Conservation (phyloP, 805 yeast species). For the Lipomyces orientalis region DNA sequence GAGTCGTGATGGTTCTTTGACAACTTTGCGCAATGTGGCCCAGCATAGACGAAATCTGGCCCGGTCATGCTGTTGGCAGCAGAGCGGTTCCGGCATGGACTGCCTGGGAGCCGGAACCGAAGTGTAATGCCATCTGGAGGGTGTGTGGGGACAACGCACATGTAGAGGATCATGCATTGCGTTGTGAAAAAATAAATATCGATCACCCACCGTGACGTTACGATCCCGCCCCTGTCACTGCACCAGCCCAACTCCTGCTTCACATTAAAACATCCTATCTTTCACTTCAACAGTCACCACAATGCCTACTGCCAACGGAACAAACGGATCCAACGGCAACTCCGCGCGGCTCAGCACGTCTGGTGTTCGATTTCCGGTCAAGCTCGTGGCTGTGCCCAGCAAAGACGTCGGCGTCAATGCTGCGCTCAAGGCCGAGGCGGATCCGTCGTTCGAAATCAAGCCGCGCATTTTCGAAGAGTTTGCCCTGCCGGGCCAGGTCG, state of each 20-base stretch:
- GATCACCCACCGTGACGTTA: not conserved
- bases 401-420: slow-evolving; percentile 42
- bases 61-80: no score
- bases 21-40: no score
- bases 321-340: not conserved
- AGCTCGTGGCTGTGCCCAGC: slow-evolving; percentile 37
- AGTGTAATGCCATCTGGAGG: no score
- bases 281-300: not conserved
- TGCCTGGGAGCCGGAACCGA: no score
- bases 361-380: slow-evolving; percentile 19
- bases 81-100: no score
- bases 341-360: not conserved
- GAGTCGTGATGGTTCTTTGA: no score
- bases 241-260: not conserved
- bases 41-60: no score
- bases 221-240: not conserved
- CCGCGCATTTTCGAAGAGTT: slow-evolving; percentile 47
- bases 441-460: slow-evolving; percentile 38
- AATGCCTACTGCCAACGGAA: not conserved
- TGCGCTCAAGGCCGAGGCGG: slow-evolving; percentile 40
- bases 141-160: not conserved
- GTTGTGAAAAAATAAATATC: not conserved
- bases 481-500: slow-evolving; percentile 52
- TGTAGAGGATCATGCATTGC: not conserved
- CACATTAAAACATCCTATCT: not conserved